Conservation (phyloP, 1,284 basidiomycete species). For the Pascua sp. region DNA sequence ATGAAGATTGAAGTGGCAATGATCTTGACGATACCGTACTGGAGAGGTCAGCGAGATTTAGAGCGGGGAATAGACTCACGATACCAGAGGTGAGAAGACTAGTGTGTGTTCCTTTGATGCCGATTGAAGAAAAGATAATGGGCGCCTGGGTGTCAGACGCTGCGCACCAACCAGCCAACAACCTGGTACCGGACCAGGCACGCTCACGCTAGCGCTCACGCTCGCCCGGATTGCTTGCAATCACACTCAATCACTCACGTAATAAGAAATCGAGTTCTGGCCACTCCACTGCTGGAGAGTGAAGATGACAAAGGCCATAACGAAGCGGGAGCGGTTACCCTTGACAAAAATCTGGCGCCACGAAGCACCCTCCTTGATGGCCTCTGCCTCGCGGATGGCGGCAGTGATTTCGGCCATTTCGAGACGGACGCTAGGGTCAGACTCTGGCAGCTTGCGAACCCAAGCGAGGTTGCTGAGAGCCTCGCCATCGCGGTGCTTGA, state of each 20-base stretch:
- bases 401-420: conserved; percentile 57
- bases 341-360: conserved; percentile 64
- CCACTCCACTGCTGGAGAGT: conserved; percentile 65
- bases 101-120: conserved; percentile 55
- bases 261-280: conserved; percentile 59
- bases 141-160: too few species aligned
- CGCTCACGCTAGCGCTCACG: too few species aligned
- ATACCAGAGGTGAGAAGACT: conserved; percentile 72
- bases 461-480: conserved; percentile 55
- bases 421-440: conserved; percentile 55
- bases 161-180: too few species aligned
- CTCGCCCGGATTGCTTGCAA: too few species aligned
- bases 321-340: conserved; percentile 67
- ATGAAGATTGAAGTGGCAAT: conserved; percentile 65
- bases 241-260: conserved; percentile 31
- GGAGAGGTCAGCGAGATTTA: too few species aligned
- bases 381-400: conserved; percentile 54
- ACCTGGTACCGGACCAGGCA: too few species aligned
- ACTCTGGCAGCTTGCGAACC: conserved; percentile 57
- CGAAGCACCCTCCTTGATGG: conserved; percentile 36
- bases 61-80: not conserved
- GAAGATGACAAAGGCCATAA: conserved; percentile 58
- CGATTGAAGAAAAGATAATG: not conserved
- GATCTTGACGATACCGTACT: conserved; percentile 70
- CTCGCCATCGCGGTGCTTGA: conserved; percentile 55